Evolutionary conservation across 148 eudicot genomes (phyloP).

Genomic region (Camellia lanceoleosa): DNA sequence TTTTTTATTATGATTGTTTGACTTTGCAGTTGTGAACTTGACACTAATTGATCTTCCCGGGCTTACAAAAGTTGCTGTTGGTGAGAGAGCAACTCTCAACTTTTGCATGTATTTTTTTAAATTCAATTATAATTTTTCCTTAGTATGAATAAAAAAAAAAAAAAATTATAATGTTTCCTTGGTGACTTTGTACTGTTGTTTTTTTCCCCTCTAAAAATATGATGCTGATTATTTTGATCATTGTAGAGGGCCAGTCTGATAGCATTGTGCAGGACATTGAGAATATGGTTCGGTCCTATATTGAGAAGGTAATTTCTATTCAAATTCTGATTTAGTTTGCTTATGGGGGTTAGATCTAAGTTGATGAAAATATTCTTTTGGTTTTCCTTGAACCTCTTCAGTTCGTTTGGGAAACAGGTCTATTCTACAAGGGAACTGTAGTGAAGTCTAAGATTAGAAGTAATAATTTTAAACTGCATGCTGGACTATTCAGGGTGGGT

Average conservation of each 20-base stretch:
- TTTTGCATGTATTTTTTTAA: background rate
- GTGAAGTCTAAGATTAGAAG: background rate
- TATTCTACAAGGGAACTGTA: background rate
- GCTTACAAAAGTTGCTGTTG: slow-evolving; percentile 24
- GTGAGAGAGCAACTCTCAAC: slow-evolving; percentile 6
- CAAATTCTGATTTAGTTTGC: background rate
- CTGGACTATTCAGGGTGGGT: no score
- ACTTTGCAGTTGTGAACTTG: slow-evolving; percentile 15
- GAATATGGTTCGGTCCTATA: slow-evolving; percentile 54
- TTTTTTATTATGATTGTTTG: background rate
- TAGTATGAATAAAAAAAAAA: background rate
- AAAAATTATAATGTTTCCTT: background rate
- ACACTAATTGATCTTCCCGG: slow-evolving; percentile 21
- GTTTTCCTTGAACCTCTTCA: background rate
- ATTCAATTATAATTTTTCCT: background rate
- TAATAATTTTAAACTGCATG: background rate
- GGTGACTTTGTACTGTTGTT: background rate
- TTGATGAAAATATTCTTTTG: background rate
- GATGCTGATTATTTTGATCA: background rate
- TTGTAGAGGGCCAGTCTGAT: slow-evolving; percentile 44
- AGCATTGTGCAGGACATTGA: slow-evolving; percentile 57
- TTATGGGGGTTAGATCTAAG: background rate
- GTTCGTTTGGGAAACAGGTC: background rate
- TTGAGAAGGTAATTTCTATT: slow-evolving; percentile 33
- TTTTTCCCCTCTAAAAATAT: background rate